Percentiles rank a stretch among this genome's conserved stretches.
phyloP scores from a whole-genome alignment of 768 basidiomycete genomes.

The Kwoniella europaea region DNA sequence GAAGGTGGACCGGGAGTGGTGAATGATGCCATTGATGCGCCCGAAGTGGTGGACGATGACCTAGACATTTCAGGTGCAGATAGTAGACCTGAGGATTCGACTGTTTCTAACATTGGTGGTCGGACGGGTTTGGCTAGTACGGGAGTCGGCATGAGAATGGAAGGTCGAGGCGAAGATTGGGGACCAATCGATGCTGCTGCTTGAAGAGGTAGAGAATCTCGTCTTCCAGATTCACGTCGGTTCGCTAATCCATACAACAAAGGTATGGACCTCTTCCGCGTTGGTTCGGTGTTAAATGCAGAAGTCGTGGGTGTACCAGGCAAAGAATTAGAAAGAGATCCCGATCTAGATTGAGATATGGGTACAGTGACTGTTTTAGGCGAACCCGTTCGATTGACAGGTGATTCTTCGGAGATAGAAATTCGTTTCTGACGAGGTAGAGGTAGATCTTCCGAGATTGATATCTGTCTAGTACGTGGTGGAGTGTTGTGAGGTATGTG shows the following conservation, averaged over 20 bases:
- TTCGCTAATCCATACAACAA: conserved; percentile 8
- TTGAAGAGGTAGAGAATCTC: conserved; percentile 17
- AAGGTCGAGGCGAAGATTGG: conserved; percentile 5
- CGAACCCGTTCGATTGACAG: background rate
- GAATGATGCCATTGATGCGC: conserved; percentile 25
- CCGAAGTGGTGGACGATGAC: conserved; percentile 14
- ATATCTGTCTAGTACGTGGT: conserved; percentile 19
- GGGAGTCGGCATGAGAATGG: conserved; percentile 22
- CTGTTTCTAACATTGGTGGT: conserved; percentile 19
- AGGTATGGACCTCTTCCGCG: conserved; percentile 14
- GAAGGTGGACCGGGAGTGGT: conserved; percentile 7
- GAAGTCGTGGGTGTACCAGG: conserved; percentile 4
- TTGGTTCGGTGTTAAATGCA: conserved; percentile 2
- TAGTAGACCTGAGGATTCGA: background rate
- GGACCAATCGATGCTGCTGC: conserved; percentile 17
- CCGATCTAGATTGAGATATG: background rate
- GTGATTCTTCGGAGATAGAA: conserved; percentile 19
- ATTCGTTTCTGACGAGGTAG: conserved; percentile 8
- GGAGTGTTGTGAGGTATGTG: conserved; percentile 1
- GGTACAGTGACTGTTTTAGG: background rate
- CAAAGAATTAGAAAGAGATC: background rate
- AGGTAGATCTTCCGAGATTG: conserved; percentile 19
- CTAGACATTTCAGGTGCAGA: conserved; percentile 27
- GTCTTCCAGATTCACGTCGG: conserved; percentile 1
- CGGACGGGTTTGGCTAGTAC: background rate